Evolutionary conservation across 1,284 basidiomycete species (phyloP).

Genomic region (Ceratobasidium sp.): DNA sequence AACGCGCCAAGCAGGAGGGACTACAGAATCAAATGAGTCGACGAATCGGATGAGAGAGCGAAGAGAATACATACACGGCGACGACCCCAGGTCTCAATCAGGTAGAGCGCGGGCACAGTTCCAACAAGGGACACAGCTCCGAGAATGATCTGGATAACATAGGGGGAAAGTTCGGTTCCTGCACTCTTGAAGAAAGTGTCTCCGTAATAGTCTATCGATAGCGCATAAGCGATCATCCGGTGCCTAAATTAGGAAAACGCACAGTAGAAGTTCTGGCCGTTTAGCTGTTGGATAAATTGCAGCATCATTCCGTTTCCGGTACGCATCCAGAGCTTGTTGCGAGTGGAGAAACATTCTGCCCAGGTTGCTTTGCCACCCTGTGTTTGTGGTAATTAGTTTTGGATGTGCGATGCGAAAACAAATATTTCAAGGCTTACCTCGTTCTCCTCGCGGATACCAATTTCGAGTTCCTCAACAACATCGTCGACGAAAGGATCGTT

Average conservation of each 20-base stretch:
- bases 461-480: constrained; percentile 71
- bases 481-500: constrained; percentile 70
- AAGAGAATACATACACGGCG: constrained; percentile 55
- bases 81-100: constrained; percentile 72
- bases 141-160: constrained; percentile 74
- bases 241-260: neutral
- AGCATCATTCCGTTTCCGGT: constrained; percentile 81
- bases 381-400: constrained; percentile 43
- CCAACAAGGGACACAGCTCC: constrained; percentile 72
- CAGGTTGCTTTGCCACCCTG: constrained; percentile 78
- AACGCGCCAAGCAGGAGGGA: constrained; percentile 72
- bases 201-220: constrained; percentile 67
- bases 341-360: constrained; percentile 76
- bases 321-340: constrained; percentile 73
- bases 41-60: neutral
- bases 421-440: constrained; percentile 8
- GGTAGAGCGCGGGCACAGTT: constrained; percentile 67
- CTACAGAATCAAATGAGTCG: constrained; percentile 49
- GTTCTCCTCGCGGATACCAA: constrained; percentile 60
- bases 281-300: constrained; percentile 75
- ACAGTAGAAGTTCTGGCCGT: constrained; percentile 49
- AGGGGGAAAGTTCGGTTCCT: constrained; percentile 71
- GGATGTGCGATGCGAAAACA: constrained; percentile 40
- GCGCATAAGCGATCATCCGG: neutral
- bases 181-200: constrained; percentile 84